Conservation (phyloP, 148 eudicot species). For the Rhododendron ferrugineum region DNA sequence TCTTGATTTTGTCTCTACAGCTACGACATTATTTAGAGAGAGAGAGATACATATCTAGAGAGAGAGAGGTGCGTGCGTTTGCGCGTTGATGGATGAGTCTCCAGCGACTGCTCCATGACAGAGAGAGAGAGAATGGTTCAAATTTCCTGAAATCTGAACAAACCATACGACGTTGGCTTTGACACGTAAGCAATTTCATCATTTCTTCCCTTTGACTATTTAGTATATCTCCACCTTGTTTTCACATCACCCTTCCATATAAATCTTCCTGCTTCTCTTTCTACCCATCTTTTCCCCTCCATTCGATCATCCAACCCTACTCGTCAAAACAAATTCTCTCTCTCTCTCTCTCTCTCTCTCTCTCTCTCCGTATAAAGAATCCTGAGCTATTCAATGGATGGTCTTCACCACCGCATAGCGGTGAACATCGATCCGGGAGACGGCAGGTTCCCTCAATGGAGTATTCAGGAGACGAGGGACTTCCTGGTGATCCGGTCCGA, state of each 20-base stretch:
- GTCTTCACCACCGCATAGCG: slow-evolving; percentile 29
- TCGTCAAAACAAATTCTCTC: not conserved
- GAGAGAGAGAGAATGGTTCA: not conserved
- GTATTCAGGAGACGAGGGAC: slow-evolving; percentile 77
- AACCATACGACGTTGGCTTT: not conserved
- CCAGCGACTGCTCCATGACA: not conserved
- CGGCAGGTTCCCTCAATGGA: slow-evolving; percentile 93
- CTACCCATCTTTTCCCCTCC: not conserved
- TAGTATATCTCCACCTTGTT: slow-evolving; percentile 7
- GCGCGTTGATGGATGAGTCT: slow-evolving; percentile 75
- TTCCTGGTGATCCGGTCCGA: slow-evolving; percentile 65
- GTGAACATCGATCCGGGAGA: slow-evolving; percentile 32
- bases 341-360: not conserved
- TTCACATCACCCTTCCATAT: slow-evolving; percentile 33
- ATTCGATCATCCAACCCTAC: not conserved
- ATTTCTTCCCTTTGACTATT: not conserved
- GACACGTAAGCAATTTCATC: slow-evolving; percentile 15
- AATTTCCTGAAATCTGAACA: slow-evolving; percentile 1
- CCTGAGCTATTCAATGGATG: slow-evolving; percentile 26
- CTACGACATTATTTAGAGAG: not conserved
- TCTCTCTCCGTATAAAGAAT: not conserved
- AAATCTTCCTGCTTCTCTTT: slow-evolving; percentile 9
- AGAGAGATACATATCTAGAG: not conserved
- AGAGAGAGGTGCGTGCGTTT: slow-evolving; percentile 26
- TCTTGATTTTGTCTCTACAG: not conserved